These are phyloP conservation scores for Oxytropis ochrocephala DNA, from an alignment of 306 rosid genomes.

Conservation along the genomic window DNA sequence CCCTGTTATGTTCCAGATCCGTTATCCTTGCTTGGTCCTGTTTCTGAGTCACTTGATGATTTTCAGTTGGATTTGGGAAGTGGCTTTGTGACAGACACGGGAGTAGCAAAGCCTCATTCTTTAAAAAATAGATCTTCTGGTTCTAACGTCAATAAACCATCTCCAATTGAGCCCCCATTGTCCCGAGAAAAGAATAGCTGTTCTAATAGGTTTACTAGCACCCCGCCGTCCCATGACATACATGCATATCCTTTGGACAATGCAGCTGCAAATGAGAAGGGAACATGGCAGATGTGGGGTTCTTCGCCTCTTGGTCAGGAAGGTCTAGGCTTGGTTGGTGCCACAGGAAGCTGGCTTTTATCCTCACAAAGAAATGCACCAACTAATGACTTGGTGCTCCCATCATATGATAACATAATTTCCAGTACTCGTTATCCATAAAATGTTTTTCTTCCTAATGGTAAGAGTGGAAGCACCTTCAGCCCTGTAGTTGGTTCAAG, in stretches of 20 bases:
- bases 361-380: slow-evolving; percentile 51
- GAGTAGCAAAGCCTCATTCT: slow-evolving; percentile 45
- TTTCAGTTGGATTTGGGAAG: slow-evolving; percentile 74
- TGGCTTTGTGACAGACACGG: slow-evolving; percentile 48
- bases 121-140: slow-evolving; percentile 43
- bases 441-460: slow-evolving; percentile 60
- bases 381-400: slow-evolving; percentile 53
- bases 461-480: slow-evolving; percentile 57
- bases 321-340: slow-evolving; percentile 80
- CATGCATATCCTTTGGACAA: slow-evolving; percentile 46
- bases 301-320: slow-evolving; percentile 89
- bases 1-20: slow-evolving; percentile 93
- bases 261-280: slow-evolving; percentile 51
- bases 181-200: slow-evolving; percentile 71
- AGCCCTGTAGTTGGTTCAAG: slow-evolving; percentile 49
- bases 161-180: slow-evolving; percentile 91
- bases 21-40: slow-evolving; percentile 80
- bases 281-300: slow-evolving; percentile 98
- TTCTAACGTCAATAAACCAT: slow-evolving; percentile 65
- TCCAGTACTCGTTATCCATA: slow-evolving; percentile 56
- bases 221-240: slow-evolving; percentile 41
- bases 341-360: slow-evolving; percentile 72
- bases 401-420: slow-evolving; percentile 50
- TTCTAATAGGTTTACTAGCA: slow-evolving; percentile 47
- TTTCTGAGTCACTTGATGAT: slow-evolving; percentile 89